phyloP scores from a whole-genome alignment of 768 basidiomycete species.

The Sarcodon sp. region DNA sequence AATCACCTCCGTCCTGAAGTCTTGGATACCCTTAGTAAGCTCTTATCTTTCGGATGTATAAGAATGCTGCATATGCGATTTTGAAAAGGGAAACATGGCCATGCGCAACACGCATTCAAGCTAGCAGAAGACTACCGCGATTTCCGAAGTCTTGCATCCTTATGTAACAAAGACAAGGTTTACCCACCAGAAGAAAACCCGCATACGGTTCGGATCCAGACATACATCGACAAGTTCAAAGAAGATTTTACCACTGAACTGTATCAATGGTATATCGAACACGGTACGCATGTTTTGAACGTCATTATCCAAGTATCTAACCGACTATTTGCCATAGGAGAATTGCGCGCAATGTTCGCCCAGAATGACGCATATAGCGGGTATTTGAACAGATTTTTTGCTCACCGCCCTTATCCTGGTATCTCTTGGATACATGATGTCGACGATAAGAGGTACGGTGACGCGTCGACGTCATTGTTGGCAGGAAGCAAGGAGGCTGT shows the following conservation, averaged over 20 bases:
- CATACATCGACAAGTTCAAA: slow-evolving; percentile 67
- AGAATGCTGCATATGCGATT: background rate
- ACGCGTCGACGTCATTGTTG: slow-evolving; percentile 52
- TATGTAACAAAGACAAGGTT: slow-evolving; percentile 60
- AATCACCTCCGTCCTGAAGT: slow-evolving; percentile 60
- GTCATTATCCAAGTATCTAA: background rate
- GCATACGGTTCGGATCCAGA: slow-evolving; percentile 44
- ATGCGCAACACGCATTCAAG: slow-evolving; percentile 57
- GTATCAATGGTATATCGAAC: slow-evolving; percentile 89
- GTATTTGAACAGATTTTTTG: slow-evolving; percentile 68
- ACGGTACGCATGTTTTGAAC: slow-evolving; percentile 38
- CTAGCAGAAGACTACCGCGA: slow-evolving; percentile 84
- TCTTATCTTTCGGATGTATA: background rate
- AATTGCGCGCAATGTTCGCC: slow-evolving; percentile 70
- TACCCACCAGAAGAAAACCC: slow-evolving; percentile 57
- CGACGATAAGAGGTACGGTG: slow-evolving; percentile 48
- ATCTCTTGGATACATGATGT: slow-evolving; percentile 88
- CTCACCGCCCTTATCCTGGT: slow-evolving; percentile 36
- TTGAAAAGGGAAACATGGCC: slow-evolving; percentile 47
- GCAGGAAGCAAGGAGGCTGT: slow-evolving; percentile 42
- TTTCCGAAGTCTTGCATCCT: slow-evolving; percentile 71
- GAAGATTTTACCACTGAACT: slow-evolving; percentile 80
- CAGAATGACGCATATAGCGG: slow-evolving; percentile 49
- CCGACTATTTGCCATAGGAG: slow-evolving; percentile 31
- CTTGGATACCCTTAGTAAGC: slow-evolving; percentile 70